phyloP scores from a whole-genome alignment of 108 stramenopile species.

The Nitzschia putrida region DNA sequence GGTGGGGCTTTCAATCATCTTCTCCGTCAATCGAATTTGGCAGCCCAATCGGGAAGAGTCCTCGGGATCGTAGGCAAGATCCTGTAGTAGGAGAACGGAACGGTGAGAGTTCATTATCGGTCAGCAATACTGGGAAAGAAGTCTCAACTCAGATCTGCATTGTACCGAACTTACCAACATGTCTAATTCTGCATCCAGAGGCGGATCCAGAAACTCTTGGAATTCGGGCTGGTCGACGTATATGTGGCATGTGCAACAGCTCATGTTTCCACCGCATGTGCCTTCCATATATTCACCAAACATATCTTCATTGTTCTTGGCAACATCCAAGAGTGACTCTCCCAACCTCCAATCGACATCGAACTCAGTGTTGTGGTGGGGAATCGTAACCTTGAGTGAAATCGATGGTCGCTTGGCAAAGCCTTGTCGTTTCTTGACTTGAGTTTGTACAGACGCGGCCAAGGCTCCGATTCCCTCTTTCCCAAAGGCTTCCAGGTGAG shows the following conservation, averaged over 20 bases:
- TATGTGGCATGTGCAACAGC: conserved; percentile 80
- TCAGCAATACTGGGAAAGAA: not conserved
- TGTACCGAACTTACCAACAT: conserved; percentile 49
- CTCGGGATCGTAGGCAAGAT: conserved; percentile 60
- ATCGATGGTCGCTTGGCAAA: conserved; percentile 5
- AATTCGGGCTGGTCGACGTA: conserved; percentile 65
- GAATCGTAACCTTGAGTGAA: conserved; percentile 15
- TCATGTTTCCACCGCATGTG: conserved; percentile 74
- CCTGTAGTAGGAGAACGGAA: not conserved
- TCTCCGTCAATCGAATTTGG: conserved; percentile 54
- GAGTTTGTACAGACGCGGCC: conserved; percentile 24
- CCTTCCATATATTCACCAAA: conserved; percentile 75
- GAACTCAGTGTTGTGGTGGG: conserved; percentile 30
- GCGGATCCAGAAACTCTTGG: conserved; percentile 43
- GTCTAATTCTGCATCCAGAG: conserved; percentile 64
- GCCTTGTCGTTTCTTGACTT: conserved; percentile 5
- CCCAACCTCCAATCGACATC: conserved; percentile 27
- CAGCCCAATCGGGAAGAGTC: conserved; percentile 68
- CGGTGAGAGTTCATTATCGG: not conserved
- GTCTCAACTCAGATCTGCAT: not conserved
- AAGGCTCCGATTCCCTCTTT: conserved; percentile 28
- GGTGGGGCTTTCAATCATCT: conserved; percentile 25
- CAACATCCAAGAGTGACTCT: conserved; percentile 32
- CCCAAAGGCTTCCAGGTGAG: conserved; percentile 35
- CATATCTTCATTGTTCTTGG: conserved; percentile 34